phyloP scores from a whole-genome alignment of 2,329 filamentous ascomycete genomes.

The Fusarium equiseti region DNA sequence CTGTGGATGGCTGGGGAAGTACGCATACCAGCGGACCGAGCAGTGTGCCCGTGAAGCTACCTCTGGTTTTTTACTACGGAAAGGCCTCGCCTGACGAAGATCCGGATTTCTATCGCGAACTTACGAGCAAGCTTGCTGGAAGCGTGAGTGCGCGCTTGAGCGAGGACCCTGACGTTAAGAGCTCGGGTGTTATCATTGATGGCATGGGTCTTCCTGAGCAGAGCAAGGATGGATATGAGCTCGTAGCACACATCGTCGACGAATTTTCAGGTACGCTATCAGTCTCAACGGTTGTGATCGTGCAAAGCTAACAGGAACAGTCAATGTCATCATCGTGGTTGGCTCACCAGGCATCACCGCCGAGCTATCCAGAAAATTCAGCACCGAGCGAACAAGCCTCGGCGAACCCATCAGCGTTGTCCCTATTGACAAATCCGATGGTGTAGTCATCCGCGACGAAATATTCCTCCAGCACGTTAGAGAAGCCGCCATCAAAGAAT shows the following conservation, averaged over 20 bases:
- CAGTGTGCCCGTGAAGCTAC: conserved; percentile 88
- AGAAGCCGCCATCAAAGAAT: conserved; percentile 85
- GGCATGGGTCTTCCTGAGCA: conserved; percentile 77
- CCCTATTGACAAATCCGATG: conserved; percentile 85
- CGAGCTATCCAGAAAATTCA: conserved; percentile 79
- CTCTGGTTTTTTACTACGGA: conserved; percentile 91
- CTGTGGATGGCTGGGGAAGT: conserved; percentile 87
- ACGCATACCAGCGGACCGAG: conserved; percentile 93
- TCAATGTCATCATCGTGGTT: conserved; percentile 85
- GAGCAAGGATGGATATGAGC: conserved; percentile 76
- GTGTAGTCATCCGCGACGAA: conserved; percentile 82
- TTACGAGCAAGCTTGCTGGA: conserved; percentile 82
- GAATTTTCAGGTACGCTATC: conserved; percentile 62
- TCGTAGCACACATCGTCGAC: conserved; percentile 79
- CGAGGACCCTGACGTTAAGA: conserved; percentile 78
- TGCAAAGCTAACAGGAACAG: conserved; percentile 61
- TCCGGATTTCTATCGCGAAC: conserved; percentile 75
- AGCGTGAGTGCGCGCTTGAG: conserved; percentile 81
- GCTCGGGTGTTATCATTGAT: conserved; percentile 87
- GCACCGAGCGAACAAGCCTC: conserved; percentile 63
- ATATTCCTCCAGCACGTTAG: conserved; percentile 78
- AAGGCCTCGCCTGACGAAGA: conserved; percentile 79
- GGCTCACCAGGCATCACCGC: conserved; percentile 82
- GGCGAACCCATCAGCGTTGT: conserved; percentile 81
- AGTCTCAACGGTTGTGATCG: too few relatives aligned